phyloP scores from a whole-genome alignment of 2,329 filamentous ascomycete genomes.

The Trichophyton rubrum region DNA sequence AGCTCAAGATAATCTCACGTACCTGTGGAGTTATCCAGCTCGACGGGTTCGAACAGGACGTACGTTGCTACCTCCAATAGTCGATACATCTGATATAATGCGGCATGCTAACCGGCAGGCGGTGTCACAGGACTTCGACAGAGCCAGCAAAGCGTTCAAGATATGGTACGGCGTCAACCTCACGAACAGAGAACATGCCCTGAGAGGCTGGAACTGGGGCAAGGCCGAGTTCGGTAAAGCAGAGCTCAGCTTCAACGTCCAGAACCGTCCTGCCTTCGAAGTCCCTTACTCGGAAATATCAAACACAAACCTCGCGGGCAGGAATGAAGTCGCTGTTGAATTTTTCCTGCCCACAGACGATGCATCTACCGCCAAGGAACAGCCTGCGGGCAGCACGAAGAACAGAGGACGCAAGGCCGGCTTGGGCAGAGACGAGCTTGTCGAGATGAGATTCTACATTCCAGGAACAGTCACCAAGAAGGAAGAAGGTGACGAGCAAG shows the following conservation, averaged over 20 bases:
- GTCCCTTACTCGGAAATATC: constrained; percentile 94
- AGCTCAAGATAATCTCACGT: constrained; percentile 80
- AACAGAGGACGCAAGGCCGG: constrained; percentile 76
- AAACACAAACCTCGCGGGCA: constrained; percentile 93
- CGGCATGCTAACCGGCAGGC: constrained; percentile 9
- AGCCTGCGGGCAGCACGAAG: constrained; percentile 57
- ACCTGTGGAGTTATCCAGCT: constrained; percentile 80
- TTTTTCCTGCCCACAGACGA: constrained; percentile 66
- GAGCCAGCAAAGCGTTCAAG: constrained; percentile 85
- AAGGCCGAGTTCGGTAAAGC: constrained; percentile 94
- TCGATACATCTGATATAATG: background rate
- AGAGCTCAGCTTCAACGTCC: constrained; percentile 90
- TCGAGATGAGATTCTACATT: constrained; percentile 98
- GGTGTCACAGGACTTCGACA: constrained; percentile 63
- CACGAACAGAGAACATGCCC: constrained; percentile 83
- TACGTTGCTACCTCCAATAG: constrained; percentile 16
- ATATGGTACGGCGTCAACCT: constrained; percentile 93
- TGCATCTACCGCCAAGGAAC: constrained; percentile 58
- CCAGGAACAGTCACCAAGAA: constrained; percentile 70
- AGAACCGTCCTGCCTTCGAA: constrained; percentile 92
- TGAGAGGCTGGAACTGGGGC: constrained; percentile 98
- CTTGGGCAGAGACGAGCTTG: constrained; percentile 79
- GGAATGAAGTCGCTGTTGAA: constrained; percentile 94
- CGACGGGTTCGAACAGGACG: constrained; percentile 86
- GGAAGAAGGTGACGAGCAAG: constrained; percentile 43